These are phyloP conservation scores for Kuraishia borneana DNA, from an alignment of 805 yeast species.

Conservation along the genomic window DNA sequence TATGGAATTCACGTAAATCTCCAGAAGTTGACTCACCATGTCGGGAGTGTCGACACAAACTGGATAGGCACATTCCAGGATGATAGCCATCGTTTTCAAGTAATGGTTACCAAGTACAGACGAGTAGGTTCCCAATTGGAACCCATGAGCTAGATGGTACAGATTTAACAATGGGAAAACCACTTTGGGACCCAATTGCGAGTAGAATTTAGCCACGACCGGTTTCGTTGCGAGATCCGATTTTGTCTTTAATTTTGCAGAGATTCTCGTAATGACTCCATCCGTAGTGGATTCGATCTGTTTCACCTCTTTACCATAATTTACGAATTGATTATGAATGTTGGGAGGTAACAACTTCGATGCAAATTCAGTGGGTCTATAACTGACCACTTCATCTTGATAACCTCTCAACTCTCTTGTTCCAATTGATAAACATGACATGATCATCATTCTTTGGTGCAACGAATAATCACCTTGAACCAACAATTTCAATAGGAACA, in stretches of 20 bases:
- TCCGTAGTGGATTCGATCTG: slow-evolving; percentile 9
- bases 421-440: slow-evolving; percentile 59
- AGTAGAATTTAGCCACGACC: slow-evolving; percentile 20
- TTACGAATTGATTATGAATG: slow-evolving; percentile 31
- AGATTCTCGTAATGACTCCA: slow-evolving; percentile 32
- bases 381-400: slow-evolving; percentile 33
- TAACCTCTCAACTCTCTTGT: slow-evolving; percentile 64
- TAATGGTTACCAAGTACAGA: slow-evolving; percentile 46
- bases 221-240: neutral
- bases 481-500: slow-evolving; percentile 34
- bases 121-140: slow-evolving; percentile 41
- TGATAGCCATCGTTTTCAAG: slow-evolving; percentile 43
- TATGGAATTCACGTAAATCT: slow-evolving; percentile 9
- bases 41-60: slow-evolving; percentile 35
- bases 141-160: slow-evolving; percentile 30
- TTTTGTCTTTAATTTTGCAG: slow-evolving; percentile 20
- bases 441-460: slow-evolving; percentile 60
- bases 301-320: slow-evolving; percentile 6
- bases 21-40: slow-evolving; percentile 45
- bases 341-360: slow-evolving; percentile 32
- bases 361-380: slow-evolving; percentile 15
- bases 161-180: slow-evolving; percentile 44
- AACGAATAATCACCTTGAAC: slow-evolving; percentile 70
- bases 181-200: slow-evolving; percentile 29
- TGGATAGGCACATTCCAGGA: slow-evolving; percentile 50